These are phyloP conservation scores for Pythium brassicae DNA, from an alignment of 352 stramenopile species.

Conservation along the genomic window DNA sequence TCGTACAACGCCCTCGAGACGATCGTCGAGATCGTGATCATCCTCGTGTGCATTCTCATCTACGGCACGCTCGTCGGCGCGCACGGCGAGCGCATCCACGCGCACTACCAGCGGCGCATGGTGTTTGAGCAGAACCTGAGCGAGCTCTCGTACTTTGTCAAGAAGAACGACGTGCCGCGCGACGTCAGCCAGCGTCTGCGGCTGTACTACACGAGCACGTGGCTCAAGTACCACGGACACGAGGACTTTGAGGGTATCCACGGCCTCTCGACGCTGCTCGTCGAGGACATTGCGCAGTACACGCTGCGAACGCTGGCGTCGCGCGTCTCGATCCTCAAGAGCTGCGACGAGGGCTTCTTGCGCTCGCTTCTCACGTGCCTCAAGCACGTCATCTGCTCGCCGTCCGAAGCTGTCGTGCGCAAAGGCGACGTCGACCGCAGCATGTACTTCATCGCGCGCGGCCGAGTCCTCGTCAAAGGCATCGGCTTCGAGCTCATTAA, in stretches of 20 bases:
- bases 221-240: conserved; percentile 58
- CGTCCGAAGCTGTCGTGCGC: conserved; percentile 49
- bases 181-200: conserved; percentile 45
- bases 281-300: conserved; percentile 69
- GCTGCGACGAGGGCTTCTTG: conserved; percentile 64
- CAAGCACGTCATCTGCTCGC: conserved; percentile 65
- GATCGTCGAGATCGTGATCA: conserved; percentile 48
- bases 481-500: conserved; percentile 69
- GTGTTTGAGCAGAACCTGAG: conserved; percentile 66
- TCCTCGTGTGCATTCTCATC: conserved; percentile 65
- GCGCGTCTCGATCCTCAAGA: conserved; percentile 60
- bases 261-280: conserved; percentile 49
- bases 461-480: conserved; percentile 58
- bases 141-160: conserved; percentile 57
- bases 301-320: conserved; percentile 53
- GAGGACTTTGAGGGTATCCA: conserved; percentile 55
- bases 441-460: conserved; percentile 73
- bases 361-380: conserved; percentile 54
- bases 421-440: conserved; percentile 66
- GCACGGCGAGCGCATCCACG: conserved; percentile 53
- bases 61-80: conserved; percentile 65
- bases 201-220: conserved; percentile 67
- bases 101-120: conserved; percentile 64
- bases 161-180: conserved; percentile 50
- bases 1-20: conserved; percentile 61